A percentile compares a stretch with the other conserved stretches of the same genome.
phyloP scores from a whole-genome alignment of 2,329 filamentous ascomycete species.

The Fusarium fujikuroi region DNA sequence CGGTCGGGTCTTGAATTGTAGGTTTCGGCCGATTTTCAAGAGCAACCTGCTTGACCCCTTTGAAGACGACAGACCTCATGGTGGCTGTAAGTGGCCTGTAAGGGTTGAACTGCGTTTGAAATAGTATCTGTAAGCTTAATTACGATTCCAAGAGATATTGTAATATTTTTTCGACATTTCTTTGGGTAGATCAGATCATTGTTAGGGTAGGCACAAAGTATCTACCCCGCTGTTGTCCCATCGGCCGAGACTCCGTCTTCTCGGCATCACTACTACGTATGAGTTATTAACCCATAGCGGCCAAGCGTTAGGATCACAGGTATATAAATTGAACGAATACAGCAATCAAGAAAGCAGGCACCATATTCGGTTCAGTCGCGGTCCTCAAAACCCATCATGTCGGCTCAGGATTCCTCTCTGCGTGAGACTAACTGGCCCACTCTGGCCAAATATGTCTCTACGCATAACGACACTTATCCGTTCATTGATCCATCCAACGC shows the following conservation, averaged over 20 bases:
- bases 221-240: not conserved
- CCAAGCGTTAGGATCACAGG: accelerated
- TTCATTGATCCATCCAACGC: conserved; percentile 57
- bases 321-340: not conserved
- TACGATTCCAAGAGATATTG: accelerated
- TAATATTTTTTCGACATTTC: accelerated
- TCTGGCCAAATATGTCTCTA: not conserved
- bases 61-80: conserved; percentile 31
- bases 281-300: not conserved
- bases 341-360: accelerated
- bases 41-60: conserved; percentile 1
- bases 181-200: not conserved
- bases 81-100: accelerated
- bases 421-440: not conserved
- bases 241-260: not conserved
- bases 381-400: not conserved
- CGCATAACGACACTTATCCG: conserved; percentile 52
- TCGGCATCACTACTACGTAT: not conserved
- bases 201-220: not conserved
- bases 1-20: not conserved
- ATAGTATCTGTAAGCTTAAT: accelerated
- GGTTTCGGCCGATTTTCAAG: conserved; percentile 24
- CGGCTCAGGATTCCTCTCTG: not conserved
- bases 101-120: accelerated
- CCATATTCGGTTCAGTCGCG: not conserved